Evolutionary conservation across 139 green algal genomes (phyloP), one percentile per base, ranked within the genome.

Genomic region (Picochlorum sp.): DNA sequence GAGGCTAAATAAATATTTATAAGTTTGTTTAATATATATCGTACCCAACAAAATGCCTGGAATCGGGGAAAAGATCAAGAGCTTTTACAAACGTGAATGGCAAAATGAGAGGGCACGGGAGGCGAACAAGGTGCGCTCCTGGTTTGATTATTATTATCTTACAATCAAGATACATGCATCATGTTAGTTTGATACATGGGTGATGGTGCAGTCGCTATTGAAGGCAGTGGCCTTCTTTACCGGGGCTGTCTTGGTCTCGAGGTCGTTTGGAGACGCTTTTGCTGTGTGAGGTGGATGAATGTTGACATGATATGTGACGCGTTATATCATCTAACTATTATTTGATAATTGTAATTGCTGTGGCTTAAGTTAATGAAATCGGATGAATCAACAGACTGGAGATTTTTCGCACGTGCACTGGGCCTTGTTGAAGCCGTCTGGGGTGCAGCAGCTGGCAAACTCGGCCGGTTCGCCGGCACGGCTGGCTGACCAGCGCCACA

Each of bases 401-500:
- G 54, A 44, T 1, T 52, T 29, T 1, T 59, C 65, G 51, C 76
- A 83, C 39, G 30, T 47, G 63, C 76, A 83, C 37, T 63, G 9
- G 14, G 16, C 25, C 31, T 41, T 58, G 1, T 33, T 60, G 63
- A 84, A 84, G 55, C 76, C 76, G 3, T 54, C 7, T 12, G 50
- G 16, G 36, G 41, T 49, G 62, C 68, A 69, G 68, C 71, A 69
- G 9, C 45, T 36, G 57, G 24, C n/a, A 57, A 69, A 68, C 60
- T 43, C 13, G 32, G 64, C 55, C 7, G 33, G 9, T 28, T 55
- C 18, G n/a, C 72, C 67, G 20, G 32, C 25, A 5, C 31, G 39
- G 7, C 51, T 75, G 2, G 79, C 79, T 8, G 50, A 45, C 78
- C 79, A 90, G 7, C 54, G 30, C 79, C 83, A 89, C 13, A 80